Evolutionary conservation across 306 rosid species (phyloP).

Genomic region (Cicer bijugum): DNA sequence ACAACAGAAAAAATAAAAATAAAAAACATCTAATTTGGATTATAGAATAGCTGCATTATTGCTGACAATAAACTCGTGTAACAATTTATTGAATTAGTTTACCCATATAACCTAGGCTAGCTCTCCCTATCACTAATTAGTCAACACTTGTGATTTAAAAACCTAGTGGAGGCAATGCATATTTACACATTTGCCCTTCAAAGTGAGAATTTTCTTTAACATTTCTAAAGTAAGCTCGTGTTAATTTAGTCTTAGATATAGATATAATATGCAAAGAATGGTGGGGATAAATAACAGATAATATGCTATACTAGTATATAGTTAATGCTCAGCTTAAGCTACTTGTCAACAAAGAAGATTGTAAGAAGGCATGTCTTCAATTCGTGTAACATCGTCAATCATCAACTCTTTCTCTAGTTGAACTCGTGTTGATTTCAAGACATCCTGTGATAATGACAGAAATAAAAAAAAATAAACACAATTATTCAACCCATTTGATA

Average conservation of each 20-base stretch:
- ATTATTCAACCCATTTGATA: neutral
- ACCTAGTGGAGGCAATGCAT: neutral
- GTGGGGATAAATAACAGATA: constrained; percentile 19
- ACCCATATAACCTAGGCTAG: constrained; percentile 20
- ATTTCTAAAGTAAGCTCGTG: neutral
- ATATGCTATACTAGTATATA: neutral
- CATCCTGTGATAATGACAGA: constrained; percentile 53
- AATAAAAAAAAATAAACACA: neutral
- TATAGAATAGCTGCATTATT: too few relatives aligned
- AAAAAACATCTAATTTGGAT: too few relatives aligned
- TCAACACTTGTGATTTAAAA: constrained; percentile 18
- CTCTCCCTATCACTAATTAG: constrained; percentile 20
- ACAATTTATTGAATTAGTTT: constrained; percentile 11
- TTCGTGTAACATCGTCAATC: constrained; percentile 73
- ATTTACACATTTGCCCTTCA: neutral
- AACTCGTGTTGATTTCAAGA: constrained; percentile 68
- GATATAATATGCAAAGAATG: constrained; percentile 30
- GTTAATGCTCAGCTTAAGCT: neutral
- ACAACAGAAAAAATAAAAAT: too few relatives aligned
- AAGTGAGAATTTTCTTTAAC: constrained; percentile 23
- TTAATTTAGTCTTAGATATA: neutral
- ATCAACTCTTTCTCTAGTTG: constrained; percentile 84
- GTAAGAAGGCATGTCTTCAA: constrained; percentile 95
- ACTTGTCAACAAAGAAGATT: constrained; percentile 63
- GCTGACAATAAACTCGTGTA: neutral